Percentiles rank a stretch among this genome's conserved stretches.
phyloP scores from a whole-genome alignment of 805 yeast species.

The Hanseniaspora osmophila region DNA sequence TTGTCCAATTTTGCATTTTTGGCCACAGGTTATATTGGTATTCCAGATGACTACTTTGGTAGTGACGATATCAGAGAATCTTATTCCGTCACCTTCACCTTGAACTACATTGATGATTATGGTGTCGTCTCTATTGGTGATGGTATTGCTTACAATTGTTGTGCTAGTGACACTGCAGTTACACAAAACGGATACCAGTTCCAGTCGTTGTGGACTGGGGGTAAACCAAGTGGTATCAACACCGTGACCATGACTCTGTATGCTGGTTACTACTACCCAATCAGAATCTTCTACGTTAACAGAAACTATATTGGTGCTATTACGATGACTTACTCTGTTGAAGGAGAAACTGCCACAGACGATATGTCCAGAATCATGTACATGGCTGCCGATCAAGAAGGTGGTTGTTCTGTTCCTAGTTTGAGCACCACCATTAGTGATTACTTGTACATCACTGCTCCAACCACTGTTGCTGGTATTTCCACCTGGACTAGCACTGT shows the following conservation, averaged over 20 bases:
- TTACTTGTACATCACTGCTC: neutral
- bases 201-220: neutral
- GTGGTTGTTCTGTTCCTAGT: constrained; percentile 1
- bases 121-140: neutral
- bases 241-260: neutral
- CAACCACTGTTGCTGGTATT: neutral
- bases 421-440: constrained; percentile 1
- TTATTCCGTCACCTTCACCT: neutral
- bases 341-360: constrained; percentile 8
- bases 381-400: constrained; percentile 3
- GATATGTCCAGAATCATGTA: constrained; percentile 9
- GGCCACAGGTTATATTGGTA: constrained; percentile 1
- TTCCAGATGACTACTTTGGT: neutral
- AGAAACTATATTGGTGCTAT: constrained; percentile 8
- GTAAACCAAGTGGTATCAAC: neutral
- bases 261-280: constrained; percentile 18
- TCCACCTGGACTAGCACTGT: neutral
- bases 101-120: neutral
- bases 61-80: neutral
- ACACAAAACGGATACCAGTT: neutral
- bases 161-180: neutral
- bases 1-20: neutral
- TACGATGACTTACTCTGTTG: constrained; percentile 8
- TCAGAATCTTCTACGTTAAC: constrained; percentile 15
- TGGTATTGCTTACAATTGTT: neutral